phyloP scores from a whole-genome alignment of 2,329 filamentous ascomycete genomes.

The Fonsecaea multimorphosa region DNA sequence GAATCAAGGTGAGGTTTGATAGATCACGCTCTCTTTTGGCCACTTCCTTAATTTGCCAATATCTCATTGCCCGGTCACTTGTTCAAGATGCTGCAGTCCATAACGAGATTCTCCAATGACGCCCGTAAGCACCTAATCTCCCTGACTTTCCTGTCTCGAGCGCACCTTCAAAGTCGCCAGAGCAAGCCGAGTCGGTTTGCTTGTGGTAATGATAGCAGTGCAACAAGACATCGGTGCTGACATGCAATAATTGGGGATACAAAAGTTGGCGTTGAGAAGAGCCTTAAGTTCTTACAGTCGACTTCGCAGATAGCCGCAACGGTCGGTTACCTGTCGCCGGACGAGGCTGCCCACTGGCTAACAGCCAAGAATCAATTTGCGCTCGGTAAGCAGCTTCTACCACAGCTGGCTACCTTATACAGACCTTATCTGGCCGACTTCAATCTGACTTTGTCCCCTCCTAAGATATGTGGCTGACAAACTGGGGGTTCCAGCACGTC shows the following conservation, averaged over 20 bases:
- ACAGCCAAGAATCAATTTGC: slow-evolving; percentile 42
- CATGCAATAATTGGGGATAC: background rate
- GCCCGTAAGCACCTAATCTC: slow-evolving; percentile 21
- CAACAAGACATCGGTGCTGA: slow-evolving; percentile 4
- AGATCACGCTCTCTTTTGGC: background rate
- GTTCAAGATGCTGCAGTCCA: slow-evolving; percentile 24
- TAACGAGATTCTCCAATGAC: slow-evolving; percentile 34
- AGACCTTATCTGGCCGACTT: background rate
- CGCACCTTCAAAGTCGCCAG: background rate
- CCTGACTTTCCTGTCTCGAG: background rate
- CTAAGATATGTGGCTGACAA: slow-evolving; percentile 13
- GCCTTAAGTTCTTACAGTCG: slow-evolving; percentile 49
- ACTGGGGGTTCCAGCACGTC: slow-evolving; percentile 53
- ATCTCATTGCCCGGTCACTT: background rate
- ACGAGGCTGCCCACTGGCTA: slow-evolving; percentile 46
- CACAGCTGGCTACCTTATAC: background rate
- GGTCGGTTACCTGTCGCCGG: slow-evolving; percentile 39
- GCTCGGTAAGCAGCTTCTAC: slow-evolving; percentile 22
- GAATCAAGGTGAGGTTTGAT: background rate
- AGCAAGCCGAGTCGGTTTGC: background rate
- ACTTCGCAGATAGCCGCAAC: slow-evolving; percentile 42
- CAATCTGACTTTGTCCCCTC: slow-evolving; percentile 40
- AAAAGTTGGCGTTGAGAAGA: slow-evolving; percentile 45
- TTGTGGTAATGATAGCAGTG: background rate
- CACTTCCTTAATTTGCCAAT: background rate